These are phyloP conservation scores for Bjerkandera adusta DNA, from an alignment of 1,284 basidiomycete genomes.

Conservation along the genomic window DNA sequence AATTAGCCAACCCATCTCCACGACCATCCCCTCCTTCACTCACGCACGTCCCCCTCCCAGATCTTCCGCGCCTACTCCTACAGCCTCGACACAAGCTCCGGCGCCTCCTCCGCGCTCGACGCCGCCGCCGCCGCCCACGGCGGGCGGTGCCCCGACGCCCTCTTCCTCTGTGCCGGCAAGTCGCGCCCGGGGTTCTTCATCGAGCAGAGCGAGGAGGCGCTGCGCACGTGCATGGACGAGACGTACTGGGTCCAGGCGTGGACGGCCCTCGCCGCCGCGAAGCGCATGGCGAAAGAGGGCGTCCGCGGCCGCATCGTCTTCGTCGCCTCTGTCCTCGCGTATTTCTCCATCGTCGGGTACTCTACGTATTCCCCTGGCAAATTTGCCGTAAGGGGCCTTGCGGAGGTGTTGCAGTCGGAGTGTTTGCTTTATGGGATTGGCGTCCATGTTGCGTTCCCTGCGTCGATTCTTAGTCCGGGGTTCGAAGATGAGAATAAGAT, in stretches of 20 bases:
- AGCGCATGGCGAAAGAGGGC: conserved; percentile 64
- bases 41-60: conserved; percentile 53
- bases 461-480: conserved; percentile 83
- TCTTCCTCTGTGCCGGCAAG: conserved; percentile 77
- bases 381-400: conserved; percentile 85
- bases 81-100: conserved; percentile 47
- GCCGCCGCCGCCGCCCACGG: conserved; percentile 51
- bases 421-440: conserved; percentile 76
- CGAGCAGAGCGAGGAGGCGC: conserved; percentile 56
- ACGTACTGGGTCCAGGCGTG: conserved; percentile 75
- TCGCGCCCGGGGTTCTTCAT: conserved; percentile 71
- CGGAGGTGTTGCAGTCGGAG: conserved; percentile 85
- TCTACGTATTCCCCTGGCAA: conserved; percentile 87
- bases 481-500: conserved; percentile 77
- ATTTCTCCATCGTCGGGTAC: conserved; percentile 84
- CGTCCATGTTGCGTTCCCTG: conserved; percentile 87
- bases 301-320: conserved; percentile 75
- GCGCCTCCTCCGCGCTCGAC: conserved; percentile 57
- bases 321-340: conserved; percentile 77
- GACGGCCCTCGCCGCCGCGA: conserved; percentile 71
- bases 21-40: no score
- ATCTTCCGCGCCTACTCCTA: conserved; percentile 60
- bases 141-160: conserved; percentile 64
- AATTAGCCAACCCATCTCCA: no score
- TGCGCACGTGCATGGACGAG: conserved; percentile 58